Evolutionary conservation across 2,329 filamentous ascomycete genomes (phyloP).

Genomic region (Verticillium alfalfae): DNA sequence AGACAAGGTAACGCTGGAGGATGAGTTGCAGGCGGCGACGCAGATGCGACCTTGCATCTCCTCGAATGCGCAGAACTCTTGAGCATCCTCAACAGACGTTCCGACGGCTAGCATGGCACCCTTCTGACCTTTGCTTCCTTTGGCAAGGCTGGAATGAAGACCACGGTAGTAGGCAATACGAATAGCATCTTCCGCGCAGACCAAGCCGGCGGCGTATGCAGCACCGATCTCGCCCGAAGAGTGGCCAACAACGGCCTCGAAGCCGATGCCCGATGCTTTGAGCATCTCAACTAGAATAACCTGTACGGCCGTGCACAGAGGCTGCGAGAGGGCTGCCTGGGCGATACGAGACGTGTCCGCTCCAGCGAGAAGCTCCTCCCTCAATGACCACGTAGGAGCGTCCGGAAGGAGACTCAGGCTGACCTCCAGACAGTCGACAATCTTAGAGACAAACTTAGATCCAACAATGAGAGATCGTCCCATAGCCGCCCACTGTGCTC

Average conservation of each 20-base stretch:
- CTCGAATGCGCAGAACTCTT: conserved; percentile 13
- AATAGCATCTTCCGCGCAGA: conserved; percentile 21
- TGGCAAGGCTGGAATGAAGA: background rate
- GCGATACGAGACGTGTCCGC: conserved; percentile 15
- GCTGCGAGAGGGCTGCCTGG: conserved; percentile 6
- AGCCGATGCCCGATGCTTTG: conserved; percentile 20
- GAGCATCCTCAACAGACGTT: conserved; percentile 11
- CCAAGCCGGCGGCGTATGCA: conserved; percentile 39
- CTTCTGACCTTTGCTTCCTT: conserved; percentile 1
- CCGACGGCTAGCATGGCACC: conserved; percentile 19
- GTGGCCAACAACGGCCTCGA: conserved; percentile 36
- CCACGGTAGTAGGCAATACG: conserved; percentile 16
- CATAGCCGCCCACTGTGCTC: conserved; percentile 19
- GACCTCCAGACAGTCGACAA: too few relatives aligned
- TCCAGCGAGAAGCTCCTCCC: conserved; percentile 14
- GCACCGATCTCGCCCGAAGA: conserved; percentile 46
- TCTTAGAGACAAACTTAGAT: too few relatives aligned
- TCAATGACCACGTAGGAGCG: conserved; percentile 17
- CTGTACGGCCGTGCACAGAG: conserved; percentile 14
- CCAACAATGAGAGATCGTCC: background rate
- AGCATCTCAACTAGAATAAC: conserved; percentile 20
- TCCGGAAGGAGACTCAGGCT: too few relatives aligned
- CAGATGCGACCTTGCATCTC: conserved; percentile 12
- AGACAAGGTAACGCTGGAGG: conserved; percentile 14
- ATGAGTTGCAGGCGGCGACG: conserved; percentile 19